Conservation (phyloP, 331 rosid genomes). For the Telfairia occidentalis region DNA sequence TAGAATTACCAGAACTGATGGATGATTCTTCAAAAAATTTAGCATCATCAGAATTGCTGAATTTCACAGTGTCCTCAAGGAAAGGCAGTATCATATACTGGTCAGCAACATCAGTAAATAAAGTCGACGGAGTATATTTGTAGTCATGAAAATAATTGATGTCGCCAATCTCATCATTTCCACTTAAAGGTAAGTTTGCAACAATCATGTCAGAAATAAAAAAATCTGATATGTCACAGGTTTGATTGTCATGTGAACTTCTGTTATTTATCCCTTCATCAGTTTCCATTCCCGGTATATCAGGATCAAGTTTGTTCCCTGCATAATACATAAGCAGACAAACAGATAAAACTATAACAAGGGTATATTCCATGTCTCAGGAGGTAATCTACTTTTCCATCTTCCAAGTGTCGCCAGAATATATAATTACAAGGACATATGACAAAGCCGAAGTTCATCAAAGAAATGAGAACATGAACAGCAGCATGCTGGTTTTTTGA, state of each 20-base stretch:
- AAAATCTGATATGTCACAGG: constrained; percentile 83
- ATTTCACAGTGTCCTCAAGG: constrained; percentile 57
- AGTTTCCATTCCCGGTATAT: constrained; percentile 39
- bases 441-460: background rate
- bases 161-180: constrained; percentile 34
- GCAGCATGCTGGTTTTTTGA: background rate
- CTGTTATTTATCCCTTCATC: constrained; percentile 43
- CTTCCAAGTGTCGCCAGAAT: background rate
- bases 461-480: background rate
- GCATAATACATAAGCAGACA: constrained; percentile 14
- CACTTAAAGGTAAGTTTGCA: constrained; percentile 56
- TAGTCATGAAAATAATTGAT: constrained; percentile 43
- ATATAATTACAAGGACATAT: background rate
- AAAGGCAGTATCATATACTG: constrained; percentile 69
- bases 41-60: constrained; percentile 28
- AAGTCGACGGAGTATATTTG: constrained; percentile 38
- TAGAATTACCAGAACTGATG: constrained; percentile 35
- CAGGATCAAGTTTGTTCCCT: constrained; percentile 32
- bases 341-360: background rate
- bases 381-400: background rate
- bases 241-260: constrained; percentile 40
- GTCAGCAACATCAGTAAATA: constrained; percentile 52
- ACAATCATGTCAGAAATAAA: constrained; percentile 88
- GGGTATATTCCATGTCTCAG: background rate
- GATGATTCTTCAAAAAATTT: constrained; percentile 40